Conservation (phyloP, 1,139 yeast genomes). For the Hemisphaericaspora xylofermentans region DNA sequence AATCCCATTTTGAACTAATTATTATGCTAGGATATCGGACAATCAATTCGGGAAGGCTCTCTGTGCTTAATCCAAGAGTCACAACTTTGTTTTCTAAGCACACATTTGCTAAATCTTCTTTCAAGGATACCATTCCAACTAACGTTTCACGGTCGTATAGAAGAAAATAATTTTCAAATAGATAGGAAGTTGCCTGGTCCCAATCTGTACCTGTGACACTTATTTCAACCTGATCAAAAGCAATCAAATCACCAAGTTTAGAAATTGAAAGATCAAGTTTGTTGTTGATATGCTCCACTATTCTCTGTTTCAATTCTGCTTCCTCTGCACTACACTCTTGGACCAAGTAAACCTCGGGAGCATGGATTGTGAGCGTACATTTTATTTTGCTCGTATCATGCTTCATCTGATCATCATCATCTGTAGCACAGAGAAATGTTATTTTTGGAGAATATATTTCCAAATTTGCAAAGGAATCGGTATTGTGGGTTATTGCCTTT, state of each 20-base stretch:
- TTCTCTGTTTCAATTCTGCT: slow-evolving; percentile 14
- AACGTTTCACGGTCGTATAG: slow-evolving; percentile 35
- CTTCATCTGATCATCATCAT: slow-evolving; percentile 14
- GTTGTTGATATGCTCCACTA: slow-evolving; percentile 11
- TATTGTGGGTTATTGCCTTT: background rate
- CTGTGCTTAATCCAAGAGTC: slow-evolving; percentile 37
- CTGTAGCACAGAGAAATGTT: slow-evolving; percentile 16
- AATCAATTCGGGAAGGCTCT: slow-evolving; percentile 48
- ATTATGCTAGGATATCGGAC: slow-evolving; percentile 34
- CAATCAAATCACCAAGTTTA: slow-evolving; percentile 26
- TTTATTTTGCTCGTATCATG: slow-evolving; percentile 17
- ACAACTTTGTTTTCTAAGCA: slow-evolving; percentile 28
- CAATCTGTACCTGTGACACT: slow-evolving; percentile 37
- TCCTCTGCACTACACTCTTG: slow-evolving; percentile 12
- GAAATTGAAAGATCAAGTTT: slow-evolving; percentile 16
- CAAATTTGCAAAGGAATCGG: slow-evolving; percentile 13
- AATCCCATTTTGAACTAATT: slow-evolving; percentile 43
- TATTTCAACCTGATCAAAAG: slow-evolving; percentile 46
- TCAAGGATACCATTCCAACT: slow-evolving; percentile 29
- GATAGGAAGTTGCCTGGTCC: slow-evolving; percentile 35
- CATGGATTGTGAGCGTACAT: slow-evolving; percentile 25
- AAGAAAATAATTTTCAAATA: slow-evolving; percentile 42
- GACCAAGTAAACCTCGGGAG: slow-evolving; percentile 22
- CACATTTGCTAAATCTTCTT: slow-evolving; percentile 32
- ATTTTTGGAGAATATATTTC: slow-evolving; percentile 22